phyloP scores from a whole-genome alignment of 1,284 basidiomycete genomes.

The Tausonia pullulans region DNA sequence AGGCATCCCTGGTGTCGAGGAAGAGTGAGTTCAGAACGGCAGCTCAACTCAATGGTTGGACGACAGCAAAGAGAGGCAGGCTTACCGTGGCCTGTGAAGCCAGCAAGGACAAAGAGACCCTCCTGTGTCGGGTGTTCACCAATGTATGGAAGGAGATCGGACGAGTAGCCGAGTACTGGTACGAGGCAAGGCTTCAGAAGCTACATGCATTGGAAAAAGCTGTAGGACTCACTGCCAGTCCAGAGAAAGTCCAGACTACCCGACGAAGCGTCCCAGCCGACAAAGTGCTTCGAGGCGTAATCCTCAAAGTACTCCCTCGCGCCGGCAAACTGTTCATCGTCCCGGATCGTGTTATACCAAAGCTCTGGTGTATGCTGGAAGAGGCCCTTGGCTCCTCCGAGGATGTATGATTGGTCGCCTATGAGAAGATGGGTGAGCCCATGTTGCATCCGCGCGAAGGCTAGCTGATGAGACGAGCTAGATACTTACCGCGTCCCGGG shows the following conservation, averaged over 20 bases:
- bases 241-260: conserved; percentile 25
- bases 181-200: too few species aligned
- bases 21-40: not conserved
- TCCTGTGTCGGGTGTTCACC: conserved; percentile 20
- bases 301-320: conserved; percentile 22
- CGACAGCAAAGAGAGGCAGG: not conserved
- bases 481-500: conserved; percentile 12
- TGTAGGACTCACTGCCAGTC: conserved; percentile 21
- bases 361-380: conserved; percentile 18
- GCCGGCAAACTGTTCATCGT: conserved; percentile 23
- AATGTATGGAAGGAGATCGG: conserved; percentile 23
- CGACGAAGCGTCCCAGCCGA: conserved; percentile 20
- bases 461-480: too few species aligned
- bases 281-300: conserved; percentile 23
- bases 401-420: conserved; percentile 22
- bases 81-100: conserved; percentile 27
- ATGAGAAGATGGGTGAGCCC: too few species aligned
- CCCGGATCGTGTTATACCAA: conserved; percentile 24
- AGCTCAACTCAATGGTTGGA: not conserved
- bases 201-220: not conserved
- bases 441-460: too few species aligned
- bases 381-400: conserved; percentile 23
- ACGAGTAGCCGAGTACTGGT: conserved; percentile 25
- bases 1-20: conserved; percentile 22
- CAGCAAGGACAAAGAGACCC: conserved; percentile 24